Conservation (phyloP, 2,329 filamentous ascomycete genomes). For the Pyrenochaeta sp. region DNA sequence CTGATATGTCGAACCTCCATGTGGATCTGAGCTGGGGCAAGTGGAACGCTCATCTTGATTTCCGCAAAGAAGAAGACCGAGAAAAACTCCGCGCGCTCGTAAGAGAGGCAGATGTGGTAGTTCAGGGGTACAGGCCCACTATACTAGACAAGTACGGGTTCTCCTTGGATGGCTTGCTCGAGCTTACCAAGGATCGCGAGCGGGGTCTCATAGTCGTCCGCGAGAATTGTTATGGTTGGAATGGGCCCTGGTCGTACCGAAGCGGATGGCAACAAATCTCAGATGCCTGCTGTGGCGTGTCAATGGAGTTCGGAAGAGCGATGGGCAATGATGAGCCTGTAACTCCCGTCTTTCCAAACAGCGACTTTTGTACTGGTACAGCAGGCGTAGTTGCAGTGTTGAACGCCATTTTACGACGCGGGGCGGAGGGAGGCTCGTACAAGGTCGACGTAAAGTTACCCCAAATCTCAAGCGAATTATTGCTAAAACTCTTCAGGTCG, state of each 20-base stretch:
- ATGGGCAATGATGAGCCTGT: conserved; percentile 57
- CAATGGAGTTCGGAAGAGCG: conserved; percentile 55
- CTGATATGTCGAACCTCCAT: conserved; percentile 53
- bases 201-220: conserved; percentile 57
- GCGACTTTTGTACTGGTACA: conserved; percentile 56
- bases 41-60: conserved; percentile 55
- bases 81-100: conserved; percentile 53
- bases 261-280: conserved; percentile 64
- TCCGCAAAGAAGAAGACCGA: conserved; percentile 50
- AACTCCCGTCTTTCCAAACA: conserved; percentile 55
- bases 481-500: too few relatives aligned
- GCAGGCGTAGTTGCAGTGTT: conserved; percentile 52
- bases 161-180: conserved; percentile 50
- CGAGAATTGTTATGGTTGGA: conserved; percentile 63
- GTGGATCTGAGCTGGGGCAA: conserved; percentile 61
- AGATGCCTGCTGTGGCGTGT: conserved; percentile 56
- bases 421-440: conserved; percentile 51
- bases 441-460: conserved; percentile 48
- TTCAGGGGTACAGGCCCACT: conserved; percentile 59
- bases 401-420: conserved; percentile 51
- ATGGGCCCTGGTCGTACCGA: conserved; percentile 56
- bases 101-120: conserved; percentile 58
- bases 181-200: conserved; percentile 50
- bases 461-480: too few relatives aligned
- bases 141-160: conserved; percentile 59